Base-by-base conservation (phyloP, 805 yeast species). In the Candida endomychidarum region DNA sequence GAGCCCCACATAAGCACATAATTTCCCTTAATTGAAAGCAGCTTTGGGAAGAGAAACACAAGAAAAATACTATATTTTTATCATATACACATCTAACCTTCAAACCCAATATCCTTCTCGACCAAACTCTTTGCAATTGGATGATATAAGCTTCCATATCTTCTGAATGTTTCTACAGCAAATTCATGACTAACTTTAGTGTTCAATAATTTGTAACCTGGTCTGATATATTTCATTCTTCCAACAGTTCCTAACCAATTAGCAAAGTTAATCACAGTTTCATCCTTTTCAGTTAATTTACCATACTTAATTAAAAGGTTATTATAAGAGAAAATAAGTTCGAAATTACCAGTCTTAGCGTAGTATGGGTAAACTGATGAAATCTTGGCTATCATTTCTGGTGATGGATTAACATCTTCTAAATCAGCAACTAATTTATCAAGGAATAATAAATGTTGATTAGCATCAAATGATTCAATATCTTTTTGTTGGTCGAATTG, bases 181-280 rank as follows among this genome's bases (percentile, higher is more conserved):
- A 53, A 56, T 4, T 58, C 60, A 27, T 49, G 55, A 37, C 54
- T 49, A 16, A 62, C 48, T 9, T 44, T 41, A 8, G 47, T 41
- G 12, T 40, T 41, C 34, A 63, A 55, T 28, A 57, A 40, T 24
- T 39, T 44, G 43, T 57, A 63, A 8, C 67, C 67, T 3, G 67
- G 67, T 41, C 67, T 49, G 19, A 60, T 62, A 39, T 49, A 62
- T 48, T 63, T 63, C 69, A 63, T 63, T 46, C 69, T 50, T 8
- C 69, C 69, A 15, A 59, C 61, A 7, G 61, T 51, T 6, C 65
- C 67, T 40, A 63, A 47, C 67, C 67, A 63, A 18, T 31, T 28
- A 6, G 65, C 53, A 45, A 57, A 61, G 8, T 41, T 37, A 4
- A 22, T 19, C 3, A 57, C 65, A 3, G 46, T 27, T 5, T 37